Conservation (phyloP, 2,329 filamentous ascomycete species). For the Apiospora saccharicola region DNA sequence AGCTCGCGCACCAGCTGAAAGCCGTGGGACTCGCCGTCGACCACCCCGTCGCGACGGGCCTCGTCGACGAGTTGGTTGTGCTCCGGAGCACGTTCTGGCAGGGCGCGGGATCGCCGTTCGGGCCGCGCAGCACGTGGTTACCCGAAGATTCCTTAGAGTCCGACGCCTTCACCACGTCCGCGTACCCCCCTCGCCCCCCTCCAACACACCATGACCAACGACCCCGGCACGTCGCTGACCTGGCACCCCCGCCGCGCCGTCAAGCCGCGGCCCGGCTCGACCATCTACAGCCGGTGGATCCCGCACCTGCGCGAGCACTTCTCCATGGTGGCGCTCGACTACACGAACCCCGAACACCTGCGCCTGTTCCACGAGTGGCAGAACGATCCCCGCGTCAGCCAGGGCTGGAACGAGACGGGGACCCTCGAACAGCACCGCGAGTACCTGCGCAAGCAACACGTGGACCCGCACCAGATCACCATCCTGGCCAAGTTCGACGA, state of each 20-base stretch:
- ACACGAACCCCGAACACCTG: conserved; percentile 68
- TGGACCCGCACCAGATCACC: conserved; percentile 75
- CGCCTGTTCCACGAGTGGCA: conserved; percentile 80
- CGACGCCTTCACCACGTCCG: conserved; percentile 48
- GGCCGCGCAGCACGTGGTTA: conserved; percentile 68
- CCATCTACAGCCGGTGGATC: conserved; percentile 81
- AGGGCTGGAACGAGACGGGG: conserved; percentile 82
- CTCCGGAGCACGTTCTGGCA: conserved; percentile 72
- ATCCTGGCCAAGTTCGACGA: conserved; percentile 77
- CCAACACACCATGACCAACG: conserved; percentile 53
- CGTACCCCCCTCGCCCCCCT: conserved; percentile 59
- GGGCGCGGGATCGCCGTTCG: conserved; percentile 72
- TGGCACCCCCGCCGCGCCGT: conserved; percentile 75
- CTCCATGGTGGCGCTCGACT: conserved; percentile 78
- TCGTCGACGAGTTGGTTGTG: conserved; percentile 47
- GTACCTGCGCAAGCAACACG: conserved; percentile 73
- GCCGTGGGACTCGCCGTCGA: conserved; percentile 58
- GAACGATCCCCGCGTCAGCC: conserved; percentile 81
- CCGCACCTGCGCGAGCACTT: conserved; percentile 79
- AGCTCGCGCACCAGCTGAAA: conserved; percentile 47
- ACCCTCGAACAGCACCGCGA: conserved; percentile 76
- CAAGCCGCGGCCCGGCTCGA: conserved; percentile 74
- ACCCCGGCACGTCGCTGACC: conserved; percentile 41
- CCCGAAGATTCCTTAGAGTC: conserved; percentile 51
- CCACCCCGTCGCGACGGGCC: conserved; percentile 49